Base-by-base conservation (phyloP, 129 eudicot genomes). In the Pseudognaphalium luteoalbum region DNA sequence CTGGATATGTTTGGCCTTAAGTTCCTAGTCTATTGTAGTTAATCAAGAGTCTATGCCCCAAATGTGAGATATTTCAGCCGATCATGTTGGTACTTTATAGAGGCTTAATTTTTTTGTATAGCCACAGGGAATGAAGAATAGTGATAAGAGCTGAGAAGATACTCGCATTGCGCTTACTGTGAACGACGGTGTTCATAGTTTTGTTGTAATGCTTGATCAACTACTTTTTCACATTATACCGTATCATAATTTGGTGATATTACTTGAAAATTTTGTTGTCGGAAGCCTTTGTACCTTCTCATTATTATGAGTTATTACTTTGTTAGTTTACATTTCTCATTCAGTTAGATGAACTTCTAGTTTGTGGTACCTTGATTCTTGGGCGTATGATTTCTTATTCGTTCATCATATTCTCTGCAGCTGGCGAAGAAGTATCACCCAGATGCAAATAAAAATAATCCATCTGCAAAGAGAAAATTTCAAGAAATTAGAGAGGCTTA, bases 401-500 rank as follows among this genome's bases (percentile, higher is more conserved):
- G 72, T 42, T 42, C 72, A 50, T 7, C 6, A 65, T 54, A 73
- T 75, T 61, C 25, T 54, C 1, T 92, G 84, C 80, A 91, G 98
- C 88, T 93, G 77, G 98, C 97, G 6, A 90, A 90, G 82, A 90
- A 91, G 86, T 85, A 83, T 79, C 98, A 93, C 76, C 98, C 98
- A 15, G 98, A 93, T 86, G 87, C 96, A 33, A 93, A 93, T 66
- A 87, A 81, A 77, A 91, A 84, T 51, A 88, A 81, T 83, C 90
- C 93, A 51, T 76, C 88, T 8, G 93, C 98, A n/a, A 93, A 87
- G 86, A 86, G 85, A 74, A 93, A 87, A 71, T 93, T 93, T 88
- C 98, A 90, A 87, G 97, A 93, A 86, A 87, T 93, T 74, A 91
- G 97, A 83, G 98, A 93, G 78, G 97, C 98, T 71, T 93, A 91